These are phyloP conservation scores for Leucocoprinus sp. DNA, from an alignment of 768 basidiomycete genomes.

Conservation along the genomic window DNA sequence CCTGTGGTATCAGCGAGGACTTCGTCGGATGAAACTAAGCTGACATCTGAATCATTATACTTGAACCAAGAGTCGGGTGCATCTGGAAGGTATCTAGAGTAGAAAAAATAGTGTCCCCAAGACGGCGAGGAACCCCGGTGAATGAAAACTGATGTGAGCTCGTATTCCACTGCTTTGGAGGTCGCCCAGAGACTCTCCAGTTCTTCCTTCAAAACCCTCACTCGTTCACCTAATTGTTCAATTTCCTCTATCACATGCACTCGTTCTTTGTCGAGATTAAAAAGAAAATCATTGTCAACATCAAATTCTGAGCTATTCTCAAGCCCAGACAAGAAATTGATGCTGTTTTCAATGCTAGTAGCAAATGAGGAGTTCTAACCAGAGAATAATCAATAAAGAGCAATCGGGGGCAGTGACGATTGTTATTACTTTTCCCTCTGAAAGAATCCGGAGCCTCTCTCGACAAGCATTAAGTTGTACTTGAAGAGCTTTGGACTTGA, in stretches of 20 bases:
- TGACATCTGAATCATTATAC: conserved; percentile 89
- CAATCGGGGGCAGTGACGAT: not conserved
- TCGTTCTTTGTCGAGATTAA: conserved; percentile 46
- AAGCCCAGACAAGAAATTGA: conserved; percentile 48
- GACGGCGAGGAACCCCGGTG: conserved; percentile 85
- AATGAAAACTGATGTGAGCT: conserved; percentile 91
- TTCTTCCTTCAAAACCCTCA: conserved; percentile 51
- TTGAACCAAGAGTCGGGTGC: conserved; percentile 87
- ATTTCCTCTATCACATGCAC: conserved; percentile 47
- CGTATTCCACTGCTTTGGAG: conserved; percentile 63
- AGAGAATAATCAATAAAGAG: conserved; percentile 5
- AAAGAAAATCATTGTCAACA: conserved; percentile 53
- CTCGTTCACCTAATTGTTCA: conserved; percentile 40
- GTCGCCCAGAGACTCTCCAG: conserved; percentile 72
- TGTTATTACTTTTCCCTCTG: conserved; percentile 57
- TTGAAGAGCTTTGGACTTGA: conserved; percentile 63
- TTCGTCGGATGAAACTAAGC: conserved; percentile 68
- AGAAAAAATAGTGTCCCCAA: conserved; percentile 95
- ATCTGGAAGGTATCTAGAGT: conserved; percentile 79
- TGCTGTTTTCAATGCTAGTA: conserved; percentile 45
- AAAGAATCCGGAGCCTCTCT: conserved; percentile 59
- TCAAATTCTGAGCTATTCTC: conserved; percentile 35
- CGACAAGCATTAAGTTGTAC: conserved; percentile 53
- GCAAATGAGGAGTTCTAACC: conserved; percentile 53
- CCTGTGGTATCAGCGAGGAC: conserved; percentile 88